These are phyloP conservation scores for Vitellaria paradoxa DNA, from an alignment of 179 eudicot species.

Conservation along the genomic window DNA sequence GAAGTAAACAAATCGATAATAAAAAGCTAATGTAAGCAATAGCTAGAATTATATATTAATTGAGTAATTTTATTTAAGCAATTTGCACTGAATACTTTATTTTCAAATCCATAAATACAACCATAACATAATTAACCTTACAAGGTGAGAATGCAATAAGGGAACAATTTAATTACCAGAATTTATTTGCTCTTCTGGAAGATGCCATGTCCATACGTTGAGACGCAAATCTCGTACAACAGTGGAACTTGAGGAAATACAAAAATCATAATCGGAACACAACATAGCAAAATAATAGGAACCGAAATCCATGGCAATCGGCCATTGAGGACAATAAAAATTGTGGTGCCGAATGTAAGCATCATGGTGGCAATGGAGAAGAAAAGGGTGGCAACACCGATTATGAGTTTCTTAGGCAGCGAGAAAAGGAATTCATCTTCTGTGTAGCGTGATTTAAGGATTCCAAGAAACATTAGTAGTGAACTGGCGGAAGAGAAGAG, in stretches of 20 bases:
- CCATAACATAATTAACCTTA: too few species aligned
- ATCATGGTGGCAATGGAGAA: conserved; percentile 11
- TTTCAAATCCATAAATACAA: too few species aligned
- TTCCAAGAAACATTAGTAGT: conserved; percentile 7
- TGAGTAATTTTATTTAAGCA: too few species aligned
- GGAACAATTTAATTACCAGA: too few species aligned
- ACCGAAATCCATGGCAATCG: conserved; percentile 8
- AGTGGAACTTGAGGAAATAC: conserved; percentile 9
- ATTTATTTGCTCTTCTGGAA: background rate
- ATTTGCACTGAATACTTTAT: too few species aligned
- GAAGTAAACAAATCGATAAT: too few species aligned
- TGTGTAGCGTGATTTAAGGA: too few species aligned
- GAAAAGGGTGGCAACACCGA: conserved; percentile 7
- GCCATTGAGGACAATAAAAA: background rate
- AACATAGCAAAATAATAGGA: background rate
- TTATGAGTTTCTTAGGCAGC: conserved; percentile 11
- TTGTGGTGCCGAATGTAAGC: background rate
- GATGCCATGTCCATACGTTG: conserved; percentile 3
- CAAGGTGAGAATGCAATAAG: too few species aligned
- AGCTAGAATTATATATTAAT: too few species aligned
- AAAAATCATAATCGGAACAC: too few species aligned
- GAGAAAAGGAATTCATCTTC: background rate
- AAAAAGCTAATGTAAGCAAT: too few species aligned
- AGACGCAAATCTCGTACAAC: background rate
- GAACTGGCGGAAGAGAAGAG: conserved; percentile 12